A percentile compares a stretch with the other conserved stretches of the same genome.
Evolutionary conservation across 2,329 filamentous ascomycete species (phyloP).

Genomic region (Basipetospora sp.): DNA sequence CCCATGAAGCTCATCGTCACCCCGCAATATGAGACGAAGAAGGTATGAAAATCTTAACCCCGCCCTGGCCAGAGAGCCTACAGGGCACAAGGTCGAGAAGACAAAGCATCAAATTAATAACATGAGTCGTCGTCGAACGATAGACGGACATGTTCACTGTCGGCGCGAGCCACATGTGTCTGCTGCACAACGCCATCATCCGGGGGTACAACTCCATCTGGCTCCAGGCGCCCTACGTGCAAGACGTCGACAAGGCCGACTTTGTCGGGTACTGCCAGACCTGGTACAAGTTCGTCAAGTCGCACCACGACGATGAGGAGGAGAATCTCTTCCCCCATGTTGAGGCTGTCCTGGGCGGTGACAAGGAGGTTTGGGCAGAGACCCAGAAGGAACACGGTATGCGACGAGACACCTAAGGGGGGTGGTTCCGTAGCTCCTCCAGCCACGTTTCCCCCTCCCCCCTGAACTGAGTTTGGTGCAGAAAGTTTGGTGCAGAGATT

Average conservation of each 20-base stretch:
- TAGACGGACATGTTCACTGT: constrained; percentile 37
- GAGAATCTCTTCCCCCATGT: constrained; percentile 39
- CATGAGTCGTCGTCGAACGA: no score
- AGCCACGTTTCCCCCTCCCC: neutral
- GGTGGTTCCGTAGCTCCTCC: no score
- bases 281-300: constrained; percentile 44
- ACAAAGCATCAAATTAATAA: no score
- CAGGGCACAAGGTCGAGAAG: neutral
- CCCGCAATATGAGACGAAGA: constrained; percentile 36
- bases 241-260: constrained; percentile 35
- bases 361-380: constrained; percentile 34
- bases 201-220: constrained; percentile 51
- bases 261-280: constrained; percentile 44
- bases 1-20: constrained; percentile 40
- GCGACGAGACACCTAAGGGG: no score
- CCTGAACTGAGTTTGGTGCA: constrained; percentile 13
- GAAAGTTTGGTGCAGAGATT: no score
- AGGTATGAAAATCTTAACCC: no score
- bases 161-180: constrained; percentile 45
- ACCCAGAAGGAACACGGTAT: constrained; percentile 42
- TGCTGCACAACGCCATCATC: constrained; percentile 48
- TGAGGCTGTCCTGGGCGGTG: constrained; percentile 32
- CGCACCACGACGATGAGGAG: constrained; percentile 49
- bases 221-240: constrained; percentile 39
- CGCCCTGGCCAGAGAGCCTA: no score